Evolutionary conservation across 31 red algal genomes (phyloP).

Genomic region (Pterothamnion heteromorphum): DNA sequence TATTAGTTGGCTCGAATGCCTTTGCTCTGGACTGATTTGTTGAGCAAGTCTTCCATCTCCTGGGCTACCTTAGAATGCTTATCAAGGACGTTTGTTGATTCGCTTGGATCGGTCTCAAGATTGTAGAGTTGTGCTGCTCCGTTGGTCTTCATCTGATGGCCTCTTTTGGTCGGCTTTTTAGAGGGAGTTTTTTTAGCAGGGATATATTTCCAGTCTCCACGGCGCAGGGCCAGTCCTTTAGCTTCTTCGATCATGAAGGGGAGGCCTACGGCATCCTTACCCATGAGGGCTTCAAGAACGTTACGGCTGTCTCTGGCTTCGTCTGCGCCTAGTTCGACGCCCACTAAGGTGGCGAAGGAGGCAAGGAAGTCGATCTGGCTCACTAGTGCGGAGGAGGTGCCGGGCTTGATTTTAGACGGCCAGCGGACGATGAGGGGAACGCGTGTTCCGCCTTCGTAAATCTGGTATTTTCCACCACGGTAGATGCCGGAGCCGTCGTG

Average conservation of each 20-base stretch:
- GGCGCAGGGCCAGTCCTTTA: neutral
- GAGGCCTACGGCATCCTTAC: neutral
- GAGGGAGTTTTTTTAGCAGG: neutral
- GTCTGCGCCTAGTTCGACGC: neutral
- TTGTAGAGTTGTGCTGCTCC: slow-evolving; percentile 33
- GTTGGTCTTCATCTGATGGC: too few relatives aligned
- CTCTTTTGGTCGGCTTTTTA: neutral
- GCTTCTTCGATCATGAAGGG: slow-evolving; percentile 14
- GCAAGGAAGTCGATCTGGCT: slow-evolving; percentile 12
- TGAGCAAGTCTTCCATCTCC: too few relatives aligned
- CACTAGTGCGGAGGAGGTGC: neutral
- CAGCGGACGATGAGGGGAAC: slow-evolving; percentile 21
- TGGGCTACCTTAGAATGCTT: slow-evolving; percentile 32
- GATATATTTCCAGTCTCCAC: slow-evolving; percentile 18
- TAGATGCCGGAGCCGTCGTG: slow-evolving; percentile 34
- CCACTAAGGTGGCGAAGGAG: slow-evolving; percentile 7
- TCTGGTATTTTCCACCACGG: slow-evolving; percentile 26
- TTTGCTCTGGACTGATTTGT: too few relatives aligned
- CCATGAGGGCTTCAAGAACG: neutral
- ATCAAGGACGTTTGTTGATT: slow-evolving; percentile 26
- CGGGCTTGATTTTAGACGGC: slow-evolving; percentile 12
- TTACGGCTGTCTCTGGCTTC: slow-evolving; percentile 27
- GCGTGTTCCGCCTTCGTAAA: slow-evolving; percentile 41
- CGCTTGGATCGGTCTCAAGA: neutral
- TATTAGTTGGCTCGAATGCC: too few relatives aligned